Evolutionary conservation across 106 monocot species (phyloP).

Genomic region (Apostasia shenzhenica): DNA sequence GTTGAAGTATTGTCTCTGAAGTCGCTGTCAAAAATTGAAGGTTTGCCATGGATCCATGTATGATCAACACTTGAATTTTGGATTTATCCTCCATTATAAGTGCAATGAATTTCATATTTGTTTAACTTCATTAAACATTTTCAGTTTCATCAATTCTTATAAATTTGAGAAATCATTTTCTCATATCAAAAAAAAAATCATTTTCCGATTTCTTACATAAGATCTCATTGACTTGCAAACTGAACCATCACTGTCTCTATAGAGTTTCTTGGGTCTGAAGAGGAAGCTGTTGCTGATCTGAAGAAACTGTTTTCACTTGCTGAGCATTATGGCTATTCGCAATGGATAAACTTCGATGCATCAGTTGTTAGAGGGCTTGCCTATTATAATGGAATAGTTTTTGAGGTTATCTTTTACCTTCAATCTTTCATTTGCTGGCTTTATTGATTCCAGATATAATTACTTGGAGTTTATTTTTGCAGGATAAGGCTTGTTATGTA

Average conservation of each 20-base stretch:
- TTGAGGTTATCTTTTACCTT: slow-evolving; percentile 64
- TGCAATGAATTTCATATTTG: too few relatives aligned
- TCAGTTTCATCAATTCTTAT: too few relatives aligned
- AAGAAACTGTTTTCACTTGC: slow-evolving; percentile 87
- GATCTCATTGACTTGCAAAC: too few relatives aligned
- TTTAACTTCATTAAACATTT: too few relatives aligned
- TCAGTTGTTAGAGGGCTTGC: slow-evolving; percentile 98
- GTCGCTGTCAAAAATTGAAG: slow-evolving; percentile 85
- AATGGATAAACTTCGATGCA: slow-evolving; percentile 97
- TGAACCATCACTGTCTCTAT: neutral
- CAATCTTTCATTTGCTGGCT: neutral
- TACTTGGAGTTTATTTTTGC: too few relatives aligned
- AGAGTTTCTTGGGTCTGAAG: slow-evolving; percentile 84
- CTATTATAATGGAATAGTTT: slow-evolving; percentile 97
- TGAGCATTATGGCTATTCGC: slow-evolving; percentile 81
- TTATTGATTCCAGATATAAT: too few relatives aligned
- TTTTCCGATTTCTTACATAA: too few relatives aligned
- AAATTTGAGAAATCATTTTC: too few relatives aligned
- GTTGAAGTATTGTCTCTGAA: slow-evolving; percentile 74
- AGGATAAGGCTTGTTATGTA: too few relatives aligned
- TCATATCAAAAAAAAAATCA: too few relatives aligned
- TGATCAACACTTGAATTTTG: neutral
- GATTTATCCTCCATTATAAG: too few relatives aligned
- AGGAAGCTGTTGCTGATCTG: slow-evolving; percentile 88
- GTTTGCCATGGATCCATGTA: slow-evolving; percentile 22